Conservation (phyloP, 2,329 filamentous ascomycete genomes). For the Teratosphaeria viscida region DNA sequence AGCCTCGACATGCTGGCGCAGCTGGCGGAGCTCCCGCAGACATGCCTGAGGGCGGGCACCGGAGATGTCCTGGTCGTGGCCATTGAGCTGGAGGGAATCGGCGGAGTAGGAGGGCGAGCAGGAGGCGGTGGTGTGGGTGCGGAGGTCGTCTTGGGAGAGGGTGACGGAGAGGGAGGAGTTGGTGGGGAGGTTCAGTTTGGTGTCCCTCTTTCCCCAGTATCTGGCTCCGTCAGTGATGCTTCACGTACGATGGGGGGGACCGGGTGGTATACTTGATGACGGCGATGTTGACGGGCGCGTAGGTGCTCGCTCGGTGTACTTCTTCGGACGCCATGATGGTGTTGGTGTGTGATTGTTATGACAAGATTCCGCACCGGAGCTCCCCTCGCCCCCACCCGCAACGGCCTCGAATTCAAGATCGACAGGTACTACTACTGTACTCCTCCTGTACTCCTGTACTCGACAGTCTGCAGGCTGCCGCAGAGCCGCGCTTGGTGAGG, state of each 20-base stretch:
- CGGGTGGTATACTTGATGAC: constrained; percentile 67
- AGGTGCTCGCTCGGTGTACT: constrained; percentile 87
- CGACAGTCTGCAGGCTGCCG: background rate
- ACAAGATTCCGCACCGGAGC: background rate
- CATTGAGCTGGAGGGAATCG: constrained; percentile 76
- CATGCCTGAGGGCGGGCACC: constrained; percentile 90
- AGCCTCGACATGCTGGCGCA: constrained; percentile 66
- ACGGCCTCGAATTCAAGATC: background rate
- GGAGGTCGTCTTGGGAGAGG: constrained; percentile 83
- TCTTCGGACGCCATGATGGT: constrained; percentile 32
- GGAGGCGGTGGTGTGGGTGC: constrained; percentile 90
- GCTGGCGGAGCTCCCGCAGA: constrained; percentile 70
- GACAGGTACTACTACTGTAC: background rate
- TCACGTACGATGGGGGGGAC: background rate
- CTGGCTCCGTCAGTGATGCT: constrained; percentile 25
- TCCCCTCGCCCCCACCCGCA: background rate
- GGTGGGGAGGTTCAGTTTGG: constrained; percentile 65
- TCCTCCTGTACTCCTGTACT: background rate
- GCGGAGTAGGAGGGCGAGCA: constrained; percentile 63
- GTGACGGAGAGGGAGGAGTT: constrained; percentile 97
- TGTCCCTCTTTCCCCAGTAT: constrained; percentile 96
- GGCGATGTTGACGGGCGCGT: constrained; percentile 94
- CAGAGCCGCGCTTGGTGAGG: constrained; percentile 1
- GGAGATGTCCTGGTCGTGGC: constrained; percentile 69
- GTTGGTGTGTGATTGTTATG: background rate